Evolutionary conservation across 306 rosid species (phyloP), one percentile per base, ranked within the genome.

Genomic region (Prunus campanulata): DNA sequence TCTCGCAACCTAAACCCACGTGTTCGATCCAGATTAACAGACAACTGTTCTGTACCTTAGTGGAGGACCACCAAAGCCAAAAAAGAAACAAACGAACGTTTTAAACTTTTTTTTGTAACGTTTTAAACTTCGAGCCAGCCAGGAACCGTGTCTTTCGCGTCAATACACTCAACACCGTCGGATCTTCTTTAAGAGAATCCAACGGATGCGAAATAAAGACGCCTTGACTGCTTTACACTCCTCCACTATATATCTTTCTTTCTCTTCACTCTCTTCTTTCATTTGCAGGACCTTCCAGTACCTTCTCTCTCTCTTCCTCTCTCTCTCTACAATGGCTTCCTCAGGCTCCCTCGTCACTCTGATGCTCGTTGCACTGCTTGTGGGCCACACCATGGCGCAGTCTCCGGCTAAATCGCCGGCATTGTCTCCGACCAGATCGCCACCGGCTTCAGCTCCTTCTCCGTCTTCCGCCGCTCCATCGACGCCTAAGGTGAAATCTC

Each of bases 331-430:
- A 68, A 87, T 90, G 94, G 91, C 94, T 55, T 20, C 49, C 19
- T 60, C 56, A 62, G 59, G 77, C 68, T 19, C 50, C 51, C 12
- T 73, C 11, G 65, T 72, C 11, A 35, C 83, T 18, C 78, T 86
- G 74, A 72, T 86, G 13, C 46, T 85, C 1, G 71, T 83, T 1
- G 77, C 86, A 57, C 35, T 90, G 71, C 63, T 87, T 44, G 76
- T 86, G 5, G 66, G 66, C 78, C 39, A 83, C 22, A 49, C 83
- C 29, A 0, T 76, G 4, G 91, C 90, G 54, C 88, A 80, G 52
- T 80, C 90, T 30, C 91, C 93, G 15, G 56, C 84, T 0, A 39
- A 83, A 0, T 71, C 90, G 7, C 91, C 89, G 1, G 83, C 86
- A 16, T 48, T 79, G 2, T 77, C 85, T 2, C 78, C 77, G 4